Percentiles rank a stretch among this genome's conserved stretches.
phyloP scores from a whole-genome alignment of 1,139 yeast genomes.

The Nematodospora anomalae region DNA sequence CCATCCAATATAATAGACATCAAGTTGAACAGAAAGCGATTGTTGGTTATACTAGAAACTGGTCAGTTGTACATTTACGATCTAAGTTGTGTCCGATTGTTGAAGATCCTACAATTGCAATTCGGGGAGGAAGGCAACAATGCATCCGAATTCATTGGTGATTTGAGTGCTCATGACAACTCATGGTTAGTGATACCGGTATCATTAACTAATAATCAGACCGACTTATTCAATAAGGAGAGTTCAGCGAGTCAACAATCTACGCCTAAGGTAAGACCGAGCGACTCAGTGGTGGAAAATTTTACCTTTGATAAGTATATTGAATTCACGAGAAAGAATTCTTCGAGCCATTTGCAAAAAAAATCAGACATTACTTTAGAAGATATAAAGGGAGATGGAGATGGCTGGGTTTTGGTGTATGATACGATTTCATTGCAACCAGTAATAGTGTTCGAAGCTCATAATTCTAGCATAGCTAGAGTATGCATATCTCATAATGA shows the following conservation, averaged over 20 bases:
- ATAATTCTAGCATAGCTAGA: conserved; percentile 50
- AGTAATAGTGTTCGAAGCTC: conserved; percentile 58
- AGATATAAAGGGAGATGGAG: conserved; percentile 26
- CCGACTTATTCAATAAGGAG: conserved; percentile 29
- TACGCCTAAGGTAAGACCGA: conserved; percentile 19
- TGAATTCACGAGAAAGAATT: conserved; percentile 11
- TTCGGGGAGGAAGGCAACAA: conserved; percentile 16
- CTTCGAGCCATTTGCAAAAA: conserved; percentile 8
- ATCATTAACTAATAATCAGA: conserved; percentile 25
- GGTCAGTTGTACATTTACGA: conserved; percentile 74
- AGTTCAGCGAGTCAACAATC: conserved; percentile 5
- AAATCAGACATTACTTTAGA: conserved; percentile 22
- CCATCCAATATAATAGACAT: conserved; percentile 62
- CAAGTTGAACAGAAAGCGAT: conserved; percentile 63
- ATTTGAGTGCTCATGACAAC: conserved; percentile 49
- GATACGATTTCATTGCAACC: conserved; percentile 61
- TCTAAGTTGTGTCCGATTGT: conserved; percentile 65
- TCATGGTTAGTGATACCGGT: conserved; percentile 47
- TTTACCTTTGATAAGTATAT: conserved; percentile 10
- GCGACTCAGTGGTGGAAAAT: conserved; percentile 19
- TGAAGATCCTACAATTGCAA: conserved; percentile 60
- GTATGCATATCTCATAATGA: conserved; percentile 54
- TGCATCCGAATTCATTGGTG: conserved; percentile 43
- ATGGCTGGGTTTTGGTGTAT: conserved; percentile 53
- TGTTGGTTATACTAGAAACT: conserved; percentile 56